A percentile compares a stretch with the other conserved stretches of the same genome.
These are phyloP conservation scores for Paraphoma sp. DNA, from an alignment of 2,329 filamentous ascomycete species.

Conservation along the genomic window DNA sequence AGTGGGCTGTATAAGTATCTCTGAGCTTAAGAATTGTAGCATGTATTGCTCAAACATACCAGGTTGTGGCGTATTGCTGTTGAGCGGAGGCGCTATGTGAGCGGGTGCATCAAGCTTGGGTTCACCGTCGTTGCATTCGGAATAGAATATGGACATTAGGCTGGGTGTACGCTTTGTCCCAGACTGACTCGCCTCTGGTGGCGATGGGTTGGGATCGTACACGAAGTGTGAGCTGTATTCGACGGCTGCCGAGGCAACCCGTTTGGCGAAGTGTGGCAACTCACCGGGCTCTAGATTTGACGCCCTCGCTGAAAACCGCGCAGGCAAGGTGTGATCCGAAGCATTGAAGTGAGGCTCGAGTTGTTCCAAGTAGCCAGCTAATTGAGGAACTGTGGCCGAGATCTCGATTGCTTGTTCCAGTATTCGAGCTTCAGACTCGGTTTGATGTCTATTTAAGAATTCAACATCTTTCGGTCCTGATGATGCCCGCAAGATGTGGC, in stretches of 20 bases:
- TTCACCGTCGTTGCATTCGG: background rate
- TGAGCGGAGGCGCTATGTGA: background rate
- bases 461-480: background rate
- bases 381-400: constrained; percentile 31
- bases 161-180: background rate
- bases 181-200: background rate
- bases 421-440: constrained; percentile 17
- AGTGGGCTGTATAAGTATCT: background rate
- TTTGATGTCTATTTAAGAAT: constrained; percentile 7
- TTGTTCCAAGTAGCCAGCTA: constrained; percentile 23
- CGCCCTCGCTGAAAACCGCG: background rate
- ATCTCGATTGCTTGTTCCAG: constrained; percentile 25
- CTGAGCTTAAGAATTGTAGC: background rate
- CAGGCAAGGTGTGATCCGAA: background rate
- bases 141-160: background rate
- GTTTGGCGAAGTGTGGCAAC: background rate
- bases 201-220: background rate
- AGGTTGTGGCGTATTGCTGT: background rate
- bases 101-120: background rate
- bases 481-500: background rate
- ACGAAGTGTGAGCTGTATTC: background rate
- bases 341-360: constrained; percentile 1
- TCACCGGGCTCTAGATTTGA: background rate
- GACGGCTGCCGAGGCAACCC: background rate
- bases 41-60: background rate